Evolutionary conservation across 768 basidiomycete genomes (phyloP), one percentile per base, ranked within the genome.

Genomic region (Coprinopsis sp.): DNA sequence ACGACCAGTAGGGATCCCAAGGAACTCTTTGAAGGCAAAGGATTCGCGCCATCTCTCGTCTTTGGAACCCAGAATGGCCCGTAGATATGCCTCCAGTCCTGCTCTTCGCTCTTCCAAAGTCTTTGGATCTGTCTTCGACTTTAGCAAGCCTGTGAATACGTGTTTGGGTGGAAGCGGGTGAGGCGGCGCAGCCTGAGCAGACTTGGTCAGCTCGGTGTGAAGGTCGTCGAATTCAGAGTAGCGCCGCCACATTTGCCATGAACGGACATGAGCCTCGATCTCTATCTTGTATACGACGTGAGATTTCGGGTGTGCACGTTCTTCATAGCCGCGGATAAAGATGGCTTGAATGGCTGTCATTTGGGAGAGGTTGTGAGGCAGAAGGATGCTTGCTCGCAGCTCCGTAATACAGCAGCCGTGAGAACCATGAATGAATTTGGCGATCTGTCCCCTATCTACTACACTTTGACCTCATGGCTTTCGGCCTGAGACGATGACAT

Each of bases 181-280:
- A 11, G 94, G 93, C 10, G 93, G 91, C 16, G 84, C 67, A n/a
- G 81, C 76, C 13, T 84, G 84, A n/a, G 79, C 78, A n/a, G 83
- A 78, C 60, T 86, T 84, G 22, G 77, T 76, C 56, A 96, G 79
- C 57, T 93, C 87, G 6, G 78, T 76, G 63, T 94, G 79, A 6
- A 98, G 81, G 56, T 90, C 83, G 59, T 78, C 82, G 67, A 98
- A 98, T 67, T 96, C 92, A 33, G 91, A 93, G 69, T 97, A 98
- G 40, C 95, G 87, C 48, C 87, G 75, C 82, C 87, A 89, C 76
- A 96, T 88, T 47, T 86, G 81, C 93, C 94, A 97, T 61, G 90
- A 85, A 51, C 89, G 84, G 23, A 92, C 88, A 46, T 90, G 82
- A 5, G 91, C 91, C 55, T 87, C 81, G 55, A 97, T 82, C 58